Evolutionary conservation across 257 asterid species (phyloP).

Genomic region (Gentiana dahurica): DNA sequence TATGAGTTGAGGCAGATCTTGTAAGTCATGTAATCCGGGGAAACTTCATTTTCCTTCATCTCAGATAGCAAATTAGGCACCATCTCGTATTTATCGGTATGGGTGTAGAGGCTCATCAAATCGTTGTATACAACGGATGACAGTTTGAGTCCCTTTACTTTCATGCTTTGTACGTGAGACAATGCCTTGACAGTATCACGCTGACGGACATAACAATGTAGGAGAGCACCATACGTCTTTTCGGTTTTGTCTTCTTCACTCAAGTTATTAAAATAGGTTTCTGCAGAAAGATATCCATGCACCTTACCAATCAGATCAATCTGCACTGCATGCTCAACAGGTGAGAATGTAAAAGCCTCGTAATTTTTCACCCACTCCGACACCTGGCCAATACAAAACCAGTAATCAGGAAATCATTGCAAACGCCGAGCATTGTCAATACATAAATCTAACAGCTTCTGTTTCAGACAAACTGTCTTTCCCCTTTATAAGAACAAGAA

Average conservation of each 20-base stretch:
- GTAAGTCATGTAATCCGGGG: slow-evolving; percentile 66
- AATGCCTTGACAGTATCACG: slow-evolving; percentile 41
- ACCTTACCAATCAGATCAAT: slow-evolving; percentile 74
- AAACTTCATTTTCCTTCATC: slow-evolving; percentile 43
- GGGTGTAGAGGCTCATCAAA: slow-evolving; percentile 58
- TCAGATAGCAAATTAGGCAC: slow-evolving; percentile 36
- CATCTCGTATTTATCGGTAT: slow-evolving; percentile 32
- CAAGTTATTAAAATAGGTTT: slow-evolving; percentile 55
- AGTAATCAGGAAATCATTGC: neutral
- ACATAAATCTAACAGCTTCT: no score
- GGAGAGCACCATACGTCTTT: slow-evolving; percentile 70
- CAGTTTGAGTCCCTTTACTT: slow-evolving; percentile 44
- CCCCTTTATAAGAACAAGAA: no score
- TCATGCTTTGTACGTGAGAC: slow-evolving; percentile 43
- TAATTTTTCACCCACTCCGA: slow-evolving; percentile 49
- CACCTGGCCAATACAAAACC: slow-evolving; percentile 30
- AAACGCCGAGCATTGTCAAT: neutral
- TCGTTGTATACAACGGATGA: slow-evolving; percentile 51
- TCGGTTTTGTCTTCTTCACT: slow-evolving; percentile 44
- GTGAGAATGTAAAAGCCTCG: slow-evolving; percentile 35
- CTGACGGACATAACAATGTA: slow-evolving; percentile 70
- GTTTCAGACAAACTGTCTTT: no score
- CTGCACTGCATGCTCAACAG: slow-evolving; percentile 67
- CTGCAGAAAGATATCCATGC: slow-evolving; percentile 56
- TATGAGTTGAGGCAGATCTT: slow-evolving; percentile 70